A percentile compares a stretch with the other conserved stretches of the same genome.
These are phyloP conservation scores for Serendipita vermifera DNA, from an alignment of 768 basidiomycete genomes.

Conservation along the genomic window DNA sequence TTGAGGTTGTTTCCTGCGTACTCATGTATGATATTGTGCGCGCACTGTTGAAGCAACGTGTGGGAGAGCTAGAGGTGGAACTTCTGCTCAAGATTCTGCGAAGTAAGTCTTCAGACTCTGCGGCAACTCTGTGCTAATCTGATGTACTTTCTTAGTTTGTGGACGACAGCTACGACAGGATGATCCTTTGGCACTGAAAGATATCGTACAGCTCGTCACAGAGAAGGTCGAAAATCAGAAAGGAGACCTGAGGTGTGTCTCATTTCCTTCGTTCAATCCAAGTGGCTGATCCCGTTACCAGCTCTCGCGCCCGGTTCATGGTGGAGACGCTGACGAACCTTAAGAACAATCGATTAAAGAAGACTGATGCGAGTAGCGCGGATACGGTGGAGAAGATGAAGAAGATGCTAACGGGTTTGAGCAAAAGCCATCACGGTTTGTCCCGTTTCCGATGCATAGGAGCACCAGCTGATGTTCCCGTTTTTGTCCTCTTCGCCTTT, in stretches of 20 bases:
- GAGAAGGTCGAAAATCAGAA: conserved; percentile 45
- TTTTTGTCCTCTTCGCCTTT: conserved; percentile 9
- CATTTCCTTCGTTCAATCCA: neutral
- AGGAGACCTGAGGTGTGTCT: conserved; percentile 39
- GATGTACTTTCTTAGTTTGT: conserved; percentile 44
- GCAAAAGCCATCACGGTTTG: conserved; percentile 64
- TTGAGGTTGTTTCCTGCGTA: conserved; percentile 79
- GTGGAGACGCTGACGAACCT: conserved; percentile 83
- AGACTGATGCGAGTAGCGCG: conserved; percentile 54
- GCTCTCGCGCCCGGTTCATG: conserved; percentile 75
- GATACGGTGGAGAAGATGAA: conserved; percentile 79
- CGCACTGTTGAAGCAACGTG: conserved; percentile 45
- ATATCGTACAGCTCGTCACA: conserved; percentile 77
- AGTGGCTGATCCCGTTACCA: neutral
- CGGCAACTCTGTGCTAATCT: neutral
- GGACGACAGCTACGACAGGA: conserved; percentile 84
- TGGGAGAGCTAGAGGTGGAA: conserved; percentile 76
- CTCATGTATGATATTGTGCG: conserved; percentile 88
- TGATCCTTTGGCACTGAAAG: conserved; percentile 83
- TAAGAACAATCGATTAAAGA: conserved; percentile 79
- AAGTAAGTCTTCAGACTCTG: conserved; percentile 36
- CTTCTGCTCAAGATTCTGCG: conserved; percentile 71
- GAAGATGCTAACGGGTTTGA: conserved; percentile 64
- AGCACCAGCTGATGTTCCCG: neutral
- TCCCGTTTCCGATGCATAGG: neutral